These are phyloP conservation scores for Fusarium anguioides DNA, from an alignment of 2,329 filamentous ascomycete species.

Conservation along the genomic window DNA sequence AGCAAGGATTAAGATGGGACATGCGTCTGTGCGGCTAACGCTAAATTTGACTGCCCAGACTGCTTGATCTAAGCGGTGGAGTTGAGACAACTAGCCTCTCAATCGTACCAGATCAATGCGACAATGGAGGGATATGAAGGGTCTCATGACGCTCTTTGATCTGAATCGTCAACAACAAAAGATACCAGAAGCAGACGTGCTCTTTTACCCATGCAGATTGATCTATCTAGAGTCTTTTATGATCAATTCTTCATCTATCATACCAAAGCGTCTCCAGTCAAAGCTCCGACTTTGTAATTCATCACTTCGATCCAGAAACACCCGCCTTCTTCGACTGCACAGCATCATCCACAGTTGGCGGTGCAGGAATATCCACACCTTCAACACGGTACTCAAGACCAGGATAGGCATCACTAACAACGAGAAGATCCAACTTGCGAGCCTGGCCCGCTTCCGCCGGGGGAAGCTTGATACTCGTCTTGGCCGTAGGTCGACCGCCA, in stretches of 20 bases:
- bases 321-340: slow-evolving; percentile 55
- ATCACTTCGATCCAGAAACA: slow-evolving; percentile 32
- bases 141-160: no score
- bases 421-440: slow-evolving; percentile 76
- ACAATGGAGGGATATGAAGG: no score
- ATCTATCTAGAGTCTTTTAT: not conserved
- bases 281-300: no score
- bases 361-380: slow-evolving; percentile 63
- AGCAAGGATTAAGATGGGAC: slow-evolving; percentile 4
- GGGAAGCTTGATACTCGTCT: slow-evolving; percentile 70
- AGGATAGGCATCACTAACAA: slow-evolving; percentile 89
- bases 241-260: slow-evolving; percentile 11
- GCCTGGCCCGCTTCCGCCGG: slow-evolving; percentile 56
- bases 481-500: slow-evolving; percentile 63
- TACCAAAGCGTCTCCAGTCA: not conserved
- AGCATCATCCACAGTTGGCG: slow-evolving; percentile 61
- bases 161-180: not conserved
- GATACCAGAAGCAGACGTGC: not conserved
- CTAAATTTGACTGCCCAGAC: no score
- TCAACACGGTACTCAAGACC: slow-evolving; percentile 70
- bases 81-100: no score
- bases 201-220: not conserved
- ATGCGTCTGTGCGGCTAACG: not conserved
- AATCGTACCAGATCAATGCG: no score
- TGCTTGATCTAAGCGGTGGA: no score